Evolutionary conservation across 148 eudicot genomes (phyloP).

Genomic region (Pouteria glomerata): DNA sequence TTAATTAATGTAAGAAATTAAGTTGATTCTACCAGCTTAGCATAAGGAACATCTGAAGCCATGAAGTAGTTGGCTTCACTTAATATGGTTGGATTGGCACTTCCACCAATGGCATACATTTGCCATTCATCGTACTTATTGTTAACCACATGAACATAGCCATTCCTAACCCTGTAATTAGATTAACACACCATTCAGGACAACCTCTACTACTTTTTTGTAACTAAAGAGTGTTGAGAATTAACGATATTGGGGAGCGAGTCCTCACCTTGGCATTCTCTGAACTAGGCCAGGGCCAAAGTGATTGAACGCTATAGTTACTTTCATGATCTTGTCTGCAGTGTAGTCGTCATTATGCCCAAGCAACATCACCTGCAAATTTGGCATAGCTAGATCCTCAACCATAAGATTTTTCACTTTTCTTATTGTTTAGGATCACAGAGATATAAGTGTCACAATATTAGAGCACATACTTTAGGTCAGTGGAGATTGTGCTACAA

Average conservation of each 20-base stretch:
- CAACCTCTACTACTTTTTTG: neutral
- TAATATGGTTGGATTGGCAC: constrained; percentile 44
- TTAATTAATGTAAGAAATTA: neutral
- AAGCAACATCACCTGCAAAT: constrained; percentile 43
- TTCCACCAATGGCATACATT: constrained; percentile 47
- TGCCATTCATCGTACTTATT: constrained; percentile 34
- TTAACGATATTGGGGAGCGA: neutral
- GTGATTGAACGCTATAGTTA: constrained; percentile 53
- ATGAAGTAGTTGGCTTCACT: constrained; percentile 60
- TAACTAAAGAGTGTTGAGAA: no score
- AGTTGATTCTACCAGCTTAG: constrained; percentile 19
- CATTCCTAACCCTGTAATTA: constrained; percentile 44
- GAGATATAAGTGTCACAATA: no score
- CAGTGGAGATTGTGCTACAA: no score
- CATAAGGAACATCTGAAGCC: constrained; percentile 26
- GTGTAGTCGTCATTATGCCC: constrained; percentile 28
- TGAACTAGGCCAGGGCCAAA: constrained; percentile 62
- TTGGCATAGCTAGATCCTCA: neutral
- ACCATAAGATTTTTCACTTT: no score
- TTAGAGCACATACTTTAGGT: no score
- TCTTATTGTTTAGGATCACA: no score
- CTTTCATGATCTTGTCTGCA: constrained; percentile 47
- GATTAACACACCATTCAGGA: no score
- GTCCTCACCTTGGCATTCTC: constrained; percentile 56
- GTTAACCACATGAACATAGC: constrained; percentile 48